Conservation (phyloP, 2,329 filamentous ascomycete species). For the Colletotrichum sp. region DNA sequence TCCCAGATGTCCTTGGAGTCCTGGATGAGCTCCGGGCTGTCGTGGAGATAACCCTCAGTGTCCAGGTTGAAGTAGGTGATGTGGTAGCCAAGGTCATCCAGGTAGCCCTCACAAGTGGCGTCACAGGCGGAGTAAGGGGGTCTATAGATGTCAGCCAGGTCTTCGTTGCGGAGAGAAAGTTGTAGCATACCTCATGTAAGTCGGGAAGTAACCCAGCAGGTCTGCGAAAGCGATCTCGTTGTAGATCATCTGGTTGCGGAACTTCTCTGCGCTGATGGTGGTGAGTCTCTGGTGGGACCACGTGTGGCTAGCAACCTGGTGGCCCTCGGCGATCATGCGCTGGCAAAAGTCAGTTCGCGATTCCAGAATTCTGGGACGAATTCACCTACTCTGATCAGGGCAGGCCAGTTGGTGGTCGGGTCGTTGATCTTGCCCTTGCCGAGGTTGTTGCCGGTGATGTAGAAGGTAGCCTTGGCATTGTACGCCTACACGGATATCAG, state of each 20-base stretch:
- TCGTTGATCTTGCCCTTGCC: slow-evolving; percentile 55
- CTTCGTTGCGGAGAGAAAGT: not conserved
- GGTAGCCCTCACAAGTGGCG: slow-evolving; percentile 7
- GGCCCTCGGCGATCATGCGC: slow-evolving; percentile 58
- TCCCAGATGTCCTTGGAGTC: slow-evolving; percentile 42
- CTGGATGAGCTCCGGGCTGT: slow-evolving; percentile 35
- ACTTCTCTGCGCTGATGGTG: slow-evolving; percentile 16
- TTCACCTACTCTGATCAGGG: slow-evolving; percentile 38
- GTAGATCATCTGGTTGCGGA: slow-evolving; percentile 54
- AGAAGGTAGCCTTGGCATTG: slow-evolving; percentile 71
- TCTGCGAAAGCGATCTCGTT: slow-evolving; percentile 61
- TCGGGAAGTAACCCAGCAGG: slow-evolving; percentile 60
- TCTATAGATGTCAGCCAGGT: not conserved
- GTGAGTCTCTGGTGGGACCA: slow-evolving; percentile 48
- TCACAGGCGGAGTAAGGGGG: slow-evolving; percentile 52
- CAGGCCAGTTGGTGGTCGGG: slow-evolving; percentile 39
- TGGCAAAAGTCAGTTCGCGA: not conserved
- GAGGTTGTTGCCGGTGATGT: slow-evolving; percentile 50
- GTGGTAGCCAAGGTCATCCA: slow-evolving; percentile 38
- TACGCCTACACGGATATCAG: slow-evolving; percentile 41
- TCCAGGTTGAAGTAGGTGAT: slow-evolving; percentile 40
- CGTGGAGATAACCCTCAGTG: slow-evolving; percentile 38
- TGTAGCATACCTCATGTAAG: slow-evolving; percentile 49
- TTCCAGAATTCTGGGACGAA: not conserved
- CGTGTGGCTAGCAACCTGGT: slow-evolving; percentile 66